These are phyloP conservation scores for Zostera marina DNA, from an alignment of 116 monocot species.

Conservation along the genomic window DNA sequence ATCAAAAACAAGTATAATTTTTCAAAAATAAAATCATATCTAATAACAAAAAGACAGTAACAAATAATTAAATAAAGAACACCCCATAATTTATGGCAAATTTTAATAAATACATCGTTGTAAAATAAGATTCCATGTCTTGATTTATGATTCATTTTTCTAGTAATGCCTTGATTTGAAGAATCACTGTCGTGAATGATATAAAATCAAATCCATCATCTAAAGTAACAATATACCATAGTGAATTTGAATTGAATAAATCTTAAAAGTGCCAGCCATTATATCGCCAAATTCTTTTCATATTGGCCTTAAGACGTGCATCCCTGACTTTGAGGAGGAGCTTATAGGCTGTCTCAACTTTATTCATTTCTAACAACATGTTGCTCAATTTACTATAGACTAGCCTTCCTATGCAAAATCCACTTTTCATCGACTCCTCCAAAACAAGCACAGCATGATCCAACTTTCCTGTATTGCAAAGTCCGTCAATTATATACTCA, in stretches of 20 bases:
- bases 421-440: constrained; percentile 54
- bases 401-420: constrained; percentile 46
- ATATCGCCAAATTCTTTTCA: constrained; percentile 50
- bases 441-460: constrained; percentile 63
- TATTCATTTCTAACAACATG: constrained; percentile 56
- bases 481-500: constrained; percentile 68
- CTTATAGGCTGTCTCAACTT: constrained; percentile 76
- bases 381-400: constrained; percentile 69
- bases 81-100: too few species aligned
- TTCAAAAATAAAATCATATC: too few species aligned
- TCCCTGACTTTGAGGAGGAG: constrained; percentile 64
- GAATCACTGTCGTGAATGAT: too few species aligned
- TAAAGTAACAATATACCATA: not conserved
- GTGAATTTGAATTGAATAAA: not conserved
- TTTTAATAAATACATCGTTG: too few species aligned
- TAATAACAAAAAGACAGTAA: too few species aligned
- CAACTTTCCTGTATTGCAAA: constrained; percentile 74
- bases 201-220: not conserved
- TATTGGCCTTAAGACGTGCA: constrained; percentile 28
- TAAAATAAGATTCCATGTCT: too few species aligned
- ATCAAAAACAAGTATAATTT: too few species aligned
- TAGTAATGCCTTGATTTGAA: too few species aligned
- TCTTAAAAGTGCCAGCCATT: constrained; percentile 85
- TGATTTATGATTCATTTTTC: too few species aligned
- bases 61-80: too few species aligned